Evolutionary conservation across 179 eudicot genomes (phyloP).

Genomic region (Vitellaria paradoxa): DNA sequence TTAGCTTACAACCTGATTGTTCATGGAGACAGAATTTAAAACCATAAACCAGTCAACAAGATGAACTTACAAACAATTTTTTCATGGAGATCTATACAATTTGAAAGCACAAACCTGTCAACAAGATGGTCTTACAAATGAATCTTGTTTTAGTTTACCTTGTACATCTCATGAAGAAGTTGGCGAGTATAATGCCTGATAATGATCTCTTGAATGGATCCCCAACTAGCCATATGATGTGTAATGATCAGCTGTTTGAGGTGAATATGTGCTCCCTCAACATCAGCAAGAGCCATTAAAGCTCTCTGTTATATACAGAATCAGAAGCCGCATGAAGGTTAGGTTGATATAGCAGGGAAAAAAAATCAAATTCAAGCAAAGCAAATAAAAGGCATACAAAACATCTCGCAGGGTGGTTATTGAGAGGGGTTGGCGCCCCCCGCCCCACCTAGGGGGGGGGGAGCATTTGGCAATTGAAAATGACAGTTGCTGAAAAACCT

Average conservation of each 20-base stretch:
- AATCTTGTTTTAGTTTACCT: conserved; percentile 44
- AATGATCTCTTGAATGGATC: conserved; percentile 78
- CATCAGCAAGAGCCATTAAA: conserved; percentile 92
- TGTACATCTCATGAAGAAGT: conserved; percentile 92
- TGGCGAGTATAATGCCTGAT: conserved; percentile 78
- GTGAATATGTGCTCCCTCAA: conserved; percentile 87
- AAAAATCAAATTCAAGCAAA: neutral
- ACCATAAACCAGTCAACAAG: neutral
- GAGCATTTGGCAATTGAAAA: no score
- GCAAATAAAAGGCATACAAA: no score
- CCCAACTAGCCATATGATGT: conserved; percentile 96
- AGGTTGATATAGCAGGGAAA: neutral
- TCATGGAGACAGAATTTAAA: neutral
- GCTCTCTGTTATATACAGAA: conserved; percentile 62
- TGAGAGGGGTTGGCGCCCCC: no score
- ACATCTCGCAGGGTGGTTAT: no score
- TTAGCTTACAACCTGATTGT: neutral
- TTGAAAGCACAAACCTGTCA: no score
- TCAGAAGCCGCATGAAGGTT: neutral
- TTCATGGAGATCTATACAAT: no score
- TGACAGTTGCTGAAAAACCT: neutral
- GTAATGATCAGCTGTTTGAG: conserved; percentile 60
- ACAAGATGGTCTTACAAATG: neutral
- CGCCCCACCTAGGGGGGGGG: no score
- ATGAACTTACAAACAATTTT: neutral